phyloP scores from a whole-genome alignment of 2,329 filamentous ascomycete genomes.

The Penicillium rolfsii region DNA sequence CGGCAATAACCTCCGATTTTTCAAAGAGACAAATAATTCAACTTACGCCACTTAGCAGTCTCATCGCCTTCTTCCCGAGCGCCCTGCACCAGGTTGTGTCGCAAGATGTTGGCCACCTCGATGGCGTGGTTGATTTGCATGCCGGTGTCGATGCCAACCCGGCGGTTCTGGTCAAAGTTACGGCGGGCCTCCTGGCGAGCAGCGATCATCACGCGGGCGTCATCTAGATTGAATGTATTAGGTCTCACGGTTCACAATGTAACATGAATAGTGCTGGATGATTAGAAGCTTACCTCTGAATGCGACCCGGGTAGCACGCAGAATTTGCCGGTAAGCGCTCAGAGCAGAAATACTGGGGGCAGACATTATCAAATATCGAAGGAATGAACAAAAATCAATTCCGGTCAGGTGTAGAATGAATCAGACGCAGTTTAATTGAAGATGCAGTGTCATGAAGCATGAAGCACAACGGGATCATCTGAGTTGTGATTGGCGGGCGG shows the following conservation, averaged over 20 bases:
- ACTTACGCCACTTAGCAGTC: conserved; percentile 42
- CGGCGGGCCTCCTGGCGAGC: conserved; percentile 73
- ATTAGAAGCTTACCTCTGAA: conserved; percentile 68
- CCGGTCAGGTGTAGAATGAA: neutral
- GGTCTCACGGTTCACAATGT: neutral
- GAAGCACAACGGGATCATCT: conserved; percentile 29
- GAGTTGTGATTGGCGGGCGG: conserved; percentile 38
- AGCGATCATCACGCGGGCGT: conserved; percentile 67
- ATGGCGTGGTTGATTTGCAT: conserved; percentile 76
- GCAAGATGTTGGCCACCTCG: conserved; percentile 77
- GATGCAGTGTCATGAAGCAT: neutral
- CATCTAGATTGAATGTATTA: conserved; percentile 58
- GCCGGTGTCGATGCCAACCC: conserved; percentile 61
- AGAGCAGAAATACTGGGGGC: conserved; percentile 61
- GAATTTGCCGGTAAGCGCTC: conserved; percentile 76
- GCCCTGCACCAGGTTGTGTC: conserved; percentile 88
- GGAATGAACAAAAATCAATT: neutral
- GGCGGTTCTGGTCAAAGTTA: conserved; percentile 71
- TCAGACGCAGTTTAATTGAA: neutral
- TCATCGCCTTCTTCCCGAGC: conserved; percentile 45
- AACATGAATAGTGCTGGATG: neutral
- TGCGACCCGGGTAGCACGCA: conserved; percentile 79
- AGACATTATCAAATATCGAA: conserved; percentile 24
- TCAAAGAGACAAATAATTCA: too few species aligned
- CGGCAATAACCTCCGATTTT: neutral